Evolutionary conservation across 179 eudicot species (phyloP), one percentile per base, ranked within the genome.

Genomic region (Spergularia azorica): DNA sequence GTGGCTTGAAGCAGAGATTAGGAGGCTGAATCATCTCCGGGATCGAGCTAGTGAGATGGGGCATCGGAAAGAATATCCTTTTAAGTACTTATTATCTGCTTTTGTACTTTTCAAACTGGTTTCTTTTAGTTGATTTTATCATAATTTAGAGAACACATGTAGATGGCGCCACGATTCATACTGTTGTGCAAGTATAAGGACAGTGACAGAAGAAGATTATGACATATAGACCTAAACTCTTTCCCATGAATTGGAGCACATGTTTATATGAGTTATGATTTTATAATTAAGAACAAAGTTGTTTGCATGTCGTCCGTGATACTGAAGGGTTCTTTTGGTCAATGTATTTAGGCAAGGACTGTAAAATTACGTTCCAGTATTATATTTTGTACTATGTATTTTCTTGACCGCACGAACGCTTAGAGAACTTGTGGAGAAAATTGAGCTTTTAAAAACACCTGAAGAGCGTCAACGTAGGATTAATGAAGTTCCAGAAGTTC

Each of bases 11-110:
- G 54, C 94, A 75, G 99, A 95, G 82, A 77, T 82, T 14, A 70
- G 70, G 86, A 87, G 87, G 80, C 91, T 95, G 78, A 89, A 85
- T 84, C 99, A 91, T 93, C 95, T 95, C 65, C 95, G 99, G 79
- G 99, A 95, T 81, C 89, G 98, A 69, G 99, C 99, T 63, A 95
- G 93, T 81, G 99, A 93, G 74, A 79, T 84, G 87, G 98, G 99
- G 69, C 97, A 89, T 38, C 87, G 86, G 64, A 95, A 95, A 62
- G 95, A 93, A 95, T 95, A 95, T 95, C 99, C 97, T n/a, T 95
- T 55, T 36, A 26, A 55, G 16, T 71, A 70, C 56, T 70, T 13
- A n/a, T n/a, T n/a, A 69, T 12, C 55, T 36, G 14, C 32, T 36
- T 36, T 21, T 52, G 32, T 16, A 4, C 13, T 70, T 39, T 8